phyloP scores from a whole-genome alignment of 2,329 filamentous ascomycete genomes.

The Aspergillus arachidicola region DNA sequence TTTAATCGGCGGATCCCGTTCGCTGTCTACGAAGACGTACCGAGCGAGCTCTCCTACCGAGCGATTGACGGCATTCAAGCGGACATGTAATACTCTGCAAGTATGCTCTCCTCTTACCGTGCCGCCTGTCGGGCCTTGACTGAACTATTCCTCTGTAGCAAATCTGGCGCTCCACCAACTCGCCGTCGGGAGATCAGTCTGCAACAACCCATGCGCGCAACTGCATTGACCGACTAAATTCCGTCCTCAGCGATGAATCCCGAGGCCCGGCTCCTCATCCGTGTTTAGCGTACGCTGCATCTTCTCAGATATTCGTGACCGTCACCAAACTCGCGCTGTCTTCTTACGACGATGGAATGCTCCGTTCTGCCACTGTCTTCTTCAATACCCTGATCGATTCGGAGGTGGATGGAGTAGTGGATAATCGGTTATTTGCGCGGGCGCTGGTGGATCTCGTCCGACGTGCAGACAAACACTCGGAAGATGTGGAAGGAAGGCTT shows the following conservation, averaged over 20 bases:
- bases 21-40: slow-evolving; percentile 50
- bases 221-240: slow-evolving; percentile 59
- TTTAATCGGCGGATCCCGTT: slow-evolving; percentile 60
- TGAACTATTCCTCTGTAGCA: slow-evolving; percentile 43
- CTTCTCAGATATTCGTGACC: slow-evolving; percentile 84
- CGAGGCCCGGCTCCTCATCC: slow-evolving; percentile 86
- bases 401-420: slow-evolving; percentile 92
- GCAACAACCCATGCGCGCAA: slow-evolving; percentile 54
- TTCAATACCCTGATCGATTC: slow-evolving; percentile 94
- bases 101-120: slow-evolving; percentile 35
- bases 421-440: slow-evolving; percentile 80
- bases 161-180: slow-evolving; percentile 61
- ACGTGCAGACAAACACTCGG: slow-evolving; percentile 66
- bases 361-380: slow-evolving; percentile 80
- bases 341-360: slow-evolving; percentile 81
- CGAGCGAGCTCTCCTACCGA: slow-evolving; percentile 59
- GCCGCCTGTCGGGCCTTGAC: not conserved
- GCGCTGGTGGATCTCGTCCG: slow-evolving; percentile 85
- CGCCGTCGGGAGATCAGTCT: slow-evolving; percentile 54
- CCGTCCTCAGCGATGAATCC: slow-evolving; percentile 83
- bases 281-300: slow-evolving; percentile 83
- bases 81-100: slow-evolving; percentile 62
- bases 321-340: slow-evolving; percentile 86
- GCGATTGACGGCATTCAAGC: slow-evolving; percentile 63
- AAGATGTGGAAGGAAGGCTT: slow-evolving; percentile 83